A percentile compares a stretch with the other conserved stretches of the same genome.
These are phyloP conservation scores for Cytospora schulzeri DNA, from an alignment of 2,329 filamentous ascomycete genomes.

Conservation along the genomic window DNA sequence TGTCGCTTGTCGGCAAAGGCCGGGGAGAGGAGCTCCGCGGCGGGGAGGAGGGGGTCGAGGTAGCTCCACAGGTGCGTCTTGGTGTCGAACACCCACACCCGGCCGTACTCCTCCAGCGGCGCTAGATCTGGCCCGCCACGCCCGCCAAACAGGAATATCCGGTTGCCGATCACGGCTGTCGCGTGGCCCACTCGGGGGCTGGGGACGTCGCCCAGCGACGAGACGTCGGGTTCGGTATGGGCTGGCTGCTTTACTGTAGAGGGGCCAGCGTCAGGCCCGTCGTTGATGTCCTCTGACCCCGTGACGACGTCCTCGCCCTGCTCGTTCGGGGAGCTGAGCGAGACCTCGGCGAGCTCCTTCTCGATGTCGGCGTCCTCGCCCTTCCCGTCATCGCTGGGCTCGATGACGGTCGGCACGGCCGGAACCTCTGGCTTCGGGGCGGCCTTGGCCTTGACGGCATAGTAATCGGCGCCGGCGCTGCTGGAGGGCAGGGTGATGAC, in stretches of 20 bases:
- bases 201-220: constrained; percentile 53
- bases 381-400: constrained; percentile 28
- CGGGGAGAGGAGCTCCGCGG: constrained; percentile 37
- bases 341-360: constrained; percentile 35
- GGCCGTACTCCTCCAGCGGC: constrained; percentile 72
- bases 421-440: constrained; percentile 32
- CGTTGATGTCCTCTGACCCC: constrained; percentile 26
- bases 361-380: constrained; percentile 35
- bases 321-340: constrained; percentile 22
- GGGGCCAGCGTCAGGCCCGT: background rate
- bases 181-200: constrained; percentile 73
- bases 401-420: constrained; percentile 30
- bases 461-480: constrained; percentile 61
- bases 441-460: constrained; percentile 53
- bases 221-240: constrained; percentile 9
- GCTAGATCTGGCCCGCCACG: constrained; percentile 69
- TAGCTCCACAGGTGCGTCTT: constrained; percentile 64
- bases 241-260: constrained; percentile 45
- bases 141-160: constrained; percentile 81
- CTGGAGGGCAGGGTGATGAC: constrained; percentile 62
- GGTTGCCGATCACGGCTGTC: constrained; percentile 65
- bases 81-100: constrained; percentile 76
- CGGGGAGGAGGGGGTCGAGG: constrained; percentile 58
- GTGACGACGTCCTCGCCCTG: constrained; percentile 17
- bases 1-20: constrained; percentile 33